Base-by-base conservation (phyloP, 805 yeast species). In the Blastobotrys americana region DNA sequence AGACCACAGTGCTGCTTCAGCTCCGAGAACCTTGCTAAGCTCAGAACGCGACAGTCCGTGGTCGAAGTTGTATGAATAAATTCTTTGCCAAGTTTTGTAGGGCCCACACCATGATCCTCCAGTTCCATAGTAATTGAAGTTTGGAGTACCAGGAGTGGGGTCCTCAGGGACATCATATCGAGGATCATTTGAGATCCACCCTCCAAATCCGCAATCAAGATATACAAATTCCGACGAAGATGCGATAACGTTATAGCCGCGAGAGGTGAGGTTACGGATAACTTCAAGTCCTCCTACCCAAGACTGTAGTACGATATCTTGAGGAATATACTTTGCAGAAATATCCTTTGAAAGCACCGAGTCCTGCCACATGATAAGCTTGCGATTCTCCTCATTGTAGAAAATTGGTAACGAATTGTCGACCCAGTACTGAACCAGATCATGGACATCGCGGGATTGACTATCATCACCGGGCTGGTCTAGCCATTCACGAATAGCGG, bases 61-160 rank as follows among this genome's bases (percentile, higher is more conserved):
- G 10, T 58, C 46, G 39, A 66, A 55, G 43, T 66, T 68, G 39
- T 52, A 65, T 42, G 54, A 49, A 51, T 67, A 68, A 28, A 68
- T 66, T 33, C 67, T 50, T 49, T 68, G 72, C 69, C 69, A 68
- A 0, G 66, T 59, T 50, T 68, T 68, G 54, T 68, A 68, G 5
- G 72, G 72, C n/a, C 56, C 65, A 50, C 72, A 67, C 66, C 68
- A 66, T 3, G 67, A 59, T 5, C 70, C 69, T 21, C 65, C 68
- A 37, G 34, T 25, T 3, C 55, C 54, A 3, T 61, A 61, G 15
- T 52, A 45, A 48, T 65, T 65, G 55, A 59, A 63, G n/a, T 47
- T 58, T 4, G 50, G 51, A 34, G 55, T 54, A 13, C 41, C 48
- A 16, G 53, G 49, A 3, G 43, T 51, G 5, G 53, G 51, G n/a